These are phyloP conservation scores for Candida railenensis DNA, from an alignment of 805 yeast species.

Conservation along the genomic window DNA sequence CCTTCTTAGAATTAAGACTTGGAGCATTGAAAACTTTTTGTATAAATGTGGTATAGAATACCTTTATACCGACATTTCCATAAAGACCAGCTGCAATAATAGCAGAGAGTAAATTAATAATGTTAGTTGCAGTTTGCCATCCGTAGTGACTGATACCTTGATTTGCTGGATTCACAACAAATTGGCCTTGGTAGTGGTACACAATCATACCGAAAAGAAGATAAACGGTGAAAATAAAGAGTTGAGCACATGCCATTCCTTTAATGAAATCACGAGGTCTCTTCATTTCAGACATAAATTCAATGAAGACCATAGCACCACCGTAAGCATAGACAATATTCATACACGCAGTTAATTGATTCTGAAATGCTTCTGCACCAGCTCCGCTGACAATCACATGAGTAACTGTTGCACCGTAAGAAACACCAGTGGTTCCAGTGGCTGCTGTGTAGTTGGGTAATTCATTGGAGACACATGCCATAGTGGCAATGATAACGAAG, in stretches of 20 bases:
- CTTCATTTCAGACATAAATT: constrained; percentile 48
- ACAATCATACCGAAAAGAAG: constrained; percentile 42
- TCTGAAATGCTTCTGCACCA: constrained; percentile 14
- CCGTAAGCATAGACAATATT: constrained; percentile 51
- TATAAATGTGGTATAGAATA: constrained; percentile 39
- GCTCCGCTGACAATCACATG: constrained; percentile 25
- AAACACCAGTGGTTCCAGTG: constrained; percentile 9
- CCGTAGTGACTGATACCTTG: constrained; percentile 38
- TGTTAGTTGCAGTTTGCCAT: constrained; percentile 36
- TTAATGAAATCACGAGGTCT: constrained; percentile 50
- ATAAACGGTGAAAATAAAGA: constrained; percentile 37
- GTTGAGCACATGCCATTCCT: constrained; percentile 44
- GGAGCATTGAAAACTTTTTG: constrained; percentile 30
- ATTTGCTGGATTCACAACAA: constrained; percentile 41
- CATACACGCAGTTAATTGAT: constrained; percentile 37
- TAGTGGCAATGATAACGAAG: constrained; percentile 41
- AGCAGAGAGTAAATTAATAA: constrained; percentile 36
- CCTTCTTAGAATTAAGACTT: constrained; percentile 26
- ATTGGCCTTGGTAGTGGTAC: constrained; percentile 48
- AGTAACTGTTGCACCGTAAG: constrained; percentile 20
- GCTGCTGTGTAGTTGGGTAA: constrained; percentile 34
- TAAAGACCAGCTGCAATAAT: constrained; percentile 45
- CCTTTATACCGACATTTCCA: constrained; percentile 48
- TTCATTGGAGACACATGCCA: constrained; percentile 37
- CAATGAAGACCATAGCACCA: constrained; percentile 50